A percentile compares a stretch with the other conserved stretches of the same genome.
Conservation (phyloP, 148 eudicot genomes). For the Pharnaceum exiguum region DNA sequence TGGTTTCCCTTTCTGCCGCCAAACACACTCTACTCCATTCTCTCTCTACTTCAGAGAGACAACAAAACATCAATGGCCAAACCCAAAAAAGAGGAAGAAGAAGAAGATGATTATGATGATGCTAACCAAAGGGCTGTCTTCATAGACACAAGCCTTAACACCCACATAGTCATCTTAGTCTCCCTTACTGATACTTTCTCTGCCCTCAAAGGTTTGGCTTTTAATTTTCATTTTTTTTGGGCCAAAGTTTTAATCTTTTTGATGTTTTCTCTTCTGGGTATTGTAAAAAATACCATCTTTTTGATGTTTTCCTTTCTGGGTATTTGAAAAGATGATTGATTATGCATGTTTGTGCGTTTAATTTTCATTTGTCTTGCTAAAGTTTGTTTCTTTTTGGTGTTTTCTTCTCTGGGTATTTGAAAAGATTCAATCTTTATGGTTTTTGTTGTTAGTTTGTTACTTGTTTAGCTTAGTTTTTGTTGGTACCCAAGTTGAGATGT, state of each 20-base stretch:
- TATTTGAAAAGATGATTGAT: too few species aligned
- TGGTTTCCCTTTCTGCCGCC: constrained; percentile 7
- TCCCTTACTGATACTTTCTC: constrained; percentile 35
- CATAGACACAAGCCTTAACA: constrained; percentile 60
- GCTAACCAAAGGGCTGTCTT: constrained; percentile 29
- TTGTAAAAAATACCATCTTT: too few species aligned
- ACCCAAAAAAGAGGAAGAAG: constrained; percentile 6
- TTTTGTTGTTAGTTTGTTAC: too few species aligned
- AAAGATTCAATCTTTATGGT: too few species aligned
- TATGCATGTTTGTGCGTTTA: too few species aligned
- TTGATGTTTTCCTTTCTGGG: too few species aligned
- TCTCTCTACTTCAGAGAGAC: background rate
- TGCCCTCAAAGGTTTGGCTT: constrained; percentile 43
- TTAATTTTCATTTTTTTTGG: background rate
- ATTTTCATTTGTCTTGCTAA: too few species aligned
- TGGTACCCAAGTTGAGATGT: too few species aligned
- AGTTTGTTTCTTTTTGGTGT: too few species aligned
- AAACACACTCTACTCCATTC: background rate
- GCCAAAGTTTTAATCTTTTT: background rate
- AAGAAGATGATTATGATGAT: constrained; percentile 7
- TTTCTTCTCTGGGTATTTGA: too few species aligned
- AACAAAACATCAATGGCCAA: constrained; percentile 13
- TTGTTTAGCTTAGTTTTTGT: too few species aligned
- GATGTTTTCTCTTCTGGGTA: background rate
- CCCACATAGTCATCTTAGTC: constrained; percentile 43